Base-by-base conservation (phyloP, 2,329 filamentous ascomycete genomes). In the Ophiostoma piceae region DNA sequence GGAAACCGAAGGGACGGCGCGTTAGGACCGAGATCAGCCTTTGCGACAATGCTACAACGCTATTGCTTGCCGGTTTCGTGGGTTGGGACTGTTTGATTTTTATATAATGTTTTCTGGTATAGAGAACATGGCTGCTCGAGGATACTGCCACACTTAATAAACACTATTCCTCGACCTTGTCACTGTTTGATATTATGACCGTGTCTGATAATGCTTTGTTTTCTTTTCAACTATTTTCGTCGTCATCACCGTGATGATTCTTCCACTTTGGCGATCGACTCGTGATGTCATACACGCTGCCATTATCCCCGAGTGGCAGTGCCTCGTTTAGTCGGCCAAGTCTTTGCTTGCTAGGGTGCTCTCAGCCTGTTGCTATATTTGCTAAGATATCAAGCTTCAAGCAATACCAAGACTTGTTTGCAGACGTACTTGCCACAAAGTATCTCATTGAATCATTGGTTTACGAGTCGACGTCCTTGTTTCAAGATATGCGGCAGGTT, bases 1-100 rank as follows among this genome's bases (percentile, higher is more conserved):
- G 72, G 64, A 79, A 71, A 75, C 64, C 67, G 39, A 71, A 68
- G 62, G 79, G 71, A 75, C 78, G 81, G 76, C 80, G 83, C 82
- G 80, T 84, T 73, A 68, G 70, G 70, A 71, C 73, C 57, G 73
- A 74, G 71, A 72, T 67, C 66, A 70, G 65, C 69, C 72, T 71
- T 71, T 71, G 71, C 73, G 72, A 74, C 69, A 74, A 74, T 74
- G 73, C 72, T 71, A n/a, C 67, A 70, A 69, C 73, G 73, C 73
- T 74, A 74, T 74, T 69, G 73, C 71, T 67, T 67, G 73, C 70
- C 71, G 71, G 70, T 70, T 70, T 74, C 73, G 69, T 74, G 73
- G 73, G 73, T 67, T 70, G 68, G 68, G 32, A 66, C 51, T 66
- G 47, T 68, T 37, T 11, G 62, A 7, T 68, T 22, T 67, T 41